These are phyloP conservation scores for Colletotrichum sublineola DNA, from an alignment of 2,329 filamentous ascomycete genomes.

Conservation along the genomic window DNA sequence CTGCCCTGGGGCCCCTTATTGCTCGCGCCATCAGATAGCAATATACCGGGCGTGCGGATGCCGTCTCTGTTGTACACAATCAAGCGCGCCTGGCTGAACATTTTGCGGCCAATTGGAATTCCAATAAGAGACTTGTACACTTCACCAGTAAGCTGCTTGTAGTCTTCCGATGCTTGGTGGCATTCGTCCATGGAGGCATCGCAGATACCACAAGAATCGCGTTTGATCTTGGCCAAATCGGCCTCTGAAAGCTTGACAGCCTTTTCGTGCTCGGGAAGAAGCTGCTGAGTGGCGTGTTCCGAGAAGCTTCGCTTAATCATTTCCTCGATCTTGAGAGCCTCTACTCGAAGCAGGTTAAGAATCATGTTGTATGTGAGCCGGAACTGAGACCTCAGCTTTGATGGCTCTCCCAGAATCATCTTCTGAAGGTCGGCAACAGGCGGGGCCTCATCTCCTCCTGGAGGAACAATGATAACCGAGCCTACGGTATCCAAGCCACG, in stretches of 20 bases:
- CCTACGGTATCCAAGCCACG: constrained; percentile 93
- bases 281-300: constrained; percentile 94
- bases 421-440: constrained; percentile 85
- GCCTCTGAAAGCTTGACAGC: constrained; percentile 92
- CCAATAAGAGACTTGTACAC: constrained; percentile 81
- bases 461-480: constrained; percentile 92
- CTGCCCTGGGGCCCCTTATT: constrained; percentile 68
- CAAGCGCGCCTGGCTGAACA: constrained; percentile 81
- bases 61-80: constrained; percentile 90
- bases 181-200: constrained; percentile 84
- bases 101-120: constrained; percentile 85
- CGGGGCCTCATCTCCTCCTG: constrained; percentile 87
- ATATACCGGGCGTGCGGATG: constrained; percentile 83
- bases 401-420: constrained; percentile 97
- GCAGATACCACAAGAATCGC: constrained; percentile 85
- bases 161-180: constrained; percentile 85
- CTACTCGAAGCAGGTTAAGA: constrained; percentile 91
- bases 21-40: constrained; percentile 81
- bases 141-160: constrained; percentile 82
- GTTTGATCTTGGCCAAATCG: constrained; percentile 89
- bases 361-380: constrained; percentile 99
- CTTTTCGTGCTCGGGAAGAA: constrained; percentile 95
- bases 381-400: constrained; percentile 96
- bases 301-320: constrained; percentile 99
- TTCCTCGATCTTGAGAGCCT: constrained; percentile 97